Base-by-base conservation (phyloP, 1,284 basidiomycete species). In the Cryptococcus sp. region DNA sequence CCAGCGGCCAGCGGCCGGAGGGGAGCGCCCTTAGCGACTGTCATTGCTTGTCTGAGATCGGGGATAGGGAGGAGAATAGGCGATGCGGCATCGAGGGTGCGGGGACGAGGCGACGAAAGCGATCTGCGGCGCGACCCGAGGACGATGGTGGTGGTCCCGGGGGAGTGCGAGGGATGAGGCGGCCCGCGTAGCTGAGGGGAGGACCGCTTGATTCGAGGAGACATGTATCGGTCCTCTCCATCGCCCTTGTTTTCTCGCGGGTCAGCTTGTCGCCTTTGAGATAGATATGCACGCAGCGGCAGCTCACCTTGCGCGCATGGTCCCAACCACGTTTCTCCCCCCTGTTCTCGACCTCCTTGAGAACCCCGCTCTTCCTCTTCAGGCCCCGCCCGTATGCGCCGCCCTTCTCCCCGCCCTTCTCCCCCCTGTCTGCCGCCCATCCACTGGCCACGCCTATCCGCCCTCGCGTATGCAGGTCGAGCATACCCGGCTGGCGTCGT, bases 81-180 rank as follows among this genome's bases (percentile, higher is more conserved):
- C 16, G 59, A 60, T 35, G 49, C 20, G 59, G 43, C 21, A 56
- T 49, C 6, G 43, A 39, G 7, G 43, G 52, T 11, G 49, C 56
- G 18, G 11, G 56, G 51, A 16, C 56, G 46, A 39, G 60, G 62
- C n/a, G 66, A 64, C 7, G 59, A 53, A 37, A 68, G 50, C 8
- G 66, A 68, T 24, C 59, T 57, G 28, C 56, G 56, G 13, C 66
- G 60, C 11, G 47, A 50, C 4, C 60, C 60, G 37, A 52, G 52
- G 37, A 24, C 51, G 18, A 54, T 51, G 11, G 52, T 53, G 35
- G 43, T 46, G 44, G 18, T 39, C 3, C 20, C 33, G n/a, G 48
- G 48, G 13, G 48, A 50, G 44, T 46, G 44, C 6, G 9, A 24
- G 1, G 47, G 33, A 8, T 13, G 35, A 21, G 42, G 23, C 38